Evolutionary conservation across 176 grass and related monocot species (phyloP), one percentile per base, ranked within the genome.

Genomic region (Carex parvula): DNA sequence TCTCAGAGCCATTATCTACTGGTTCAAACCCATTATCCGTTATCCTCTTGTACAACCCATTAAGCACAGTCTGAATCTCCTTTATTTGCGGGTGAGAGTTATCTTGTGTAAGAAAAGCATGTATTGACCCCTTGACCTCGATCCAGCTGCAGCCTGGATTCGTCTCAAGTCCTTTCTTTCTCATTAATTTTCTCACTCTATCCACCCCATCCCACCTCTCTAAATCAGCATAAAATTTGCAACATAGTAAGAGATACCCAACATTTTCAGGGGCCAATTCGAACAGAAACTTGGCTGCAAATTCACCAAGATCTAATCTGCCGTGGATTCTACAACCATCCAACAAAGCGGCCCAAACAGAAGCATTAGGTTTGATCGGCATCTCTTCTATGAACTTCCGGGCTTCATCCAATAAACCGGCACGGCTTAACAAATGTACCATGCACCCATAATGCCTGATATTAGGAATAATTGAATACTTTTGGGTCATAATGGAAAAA

Each of bases 371-470:
- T 83, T 83, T 30, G 39, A 81, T 81, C 1, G 84, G 89, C 90
- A 98, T 94, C 72, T 88, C 86, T 79, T 87, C 84, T 84, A 98
- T 95, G 71, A 98, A 87, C 13, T 91, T 86, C 46, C 90, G 81
- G 13, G 91, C 95, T 93, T 90, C 87, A 60, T 88, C 78, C 67
- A 98, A 80, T 53, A 61, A 86, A 42, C 95, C 95, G 42, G 88
- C 89, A 20, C 92, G 92, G 63, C 95, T 90, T 41, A 98, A 83
- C 32, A 98, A 89, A 89, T 98, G 92, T 80, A 98, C 95, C 89
- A 98, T 92, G 87, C 95, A 95, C 60, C 92, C 91, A 86, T 98
- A 98, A 74, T 98, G 95, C 80, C 82, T 98, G 30, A 95, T 86
- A 90, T 98, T 94, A 44, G 92, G 95, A 77, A 89, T 80, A 80